Evolutionary conservation across 257 asterid species (phyloP).

Genomic region (Marsdenia floribunda): DNA sequence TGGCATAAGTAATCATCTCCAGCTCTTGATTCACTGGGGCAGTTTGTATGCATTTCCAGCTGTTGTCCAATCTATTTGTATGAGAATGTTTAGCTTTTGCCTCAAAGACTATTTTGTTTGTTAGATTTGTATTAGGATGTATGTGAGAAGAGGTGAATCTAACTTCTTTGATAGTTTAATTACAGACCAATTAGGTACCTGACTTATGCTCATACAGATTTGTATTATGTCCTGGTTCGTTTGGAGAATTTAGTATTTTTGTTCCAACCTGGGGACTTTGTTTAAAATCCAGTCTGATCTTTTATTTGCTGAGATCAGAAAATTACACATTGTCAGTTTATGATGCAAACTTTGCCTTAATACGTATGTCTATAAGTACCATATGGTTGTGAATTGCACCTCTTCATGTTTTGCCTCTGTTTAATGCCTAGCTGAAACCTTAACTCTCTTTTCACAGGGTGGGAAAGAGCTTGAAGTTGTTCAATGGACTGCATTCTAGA

Average conservation of each 20-base stretch:
- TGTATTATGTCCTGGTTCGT: not conserved
- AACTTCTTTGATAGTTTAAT: not conserved
- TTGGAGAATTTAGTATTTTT: not conserved
- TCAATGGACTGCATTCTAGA: conserved; percentile 45
- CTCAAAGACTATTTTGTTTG: not conserved
- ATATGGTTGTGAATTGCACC: not conserved
- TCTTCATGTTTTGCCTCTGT: not conserved
- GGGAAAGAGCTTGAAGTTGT: conserved; percentile 35
- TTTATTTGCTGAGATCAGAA: not conserved
- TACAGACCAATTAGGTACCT: not conserved
- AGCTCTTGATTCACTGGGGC: not conserved
- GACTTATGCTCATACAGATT: not conserved
- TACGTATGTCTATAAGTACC: not conserved
- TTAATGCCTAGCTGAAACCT: conserved; percentile 10
- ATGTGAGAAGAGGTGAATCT: not conserved
- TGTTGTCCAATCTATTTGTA: not conserved
- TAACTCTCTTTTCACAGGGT: conserved; percentile 22
- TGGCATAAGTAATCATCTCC: not conserved
- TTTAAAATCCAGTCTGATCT: not conserved
- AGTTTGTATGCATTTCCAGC: not conserved
- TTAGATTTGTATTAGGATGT: not conserved
- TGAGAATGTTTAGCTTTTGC: not conserved
- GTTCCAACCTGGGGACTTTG: not conserved
- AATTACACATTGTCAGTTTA: not conserved
- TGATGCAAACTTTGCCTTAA: not conserved